phyloP scores from a whole-genome alignment of 2,329 filamentous ascomycete genomes.

The Trichophyton equinum region DNA sequence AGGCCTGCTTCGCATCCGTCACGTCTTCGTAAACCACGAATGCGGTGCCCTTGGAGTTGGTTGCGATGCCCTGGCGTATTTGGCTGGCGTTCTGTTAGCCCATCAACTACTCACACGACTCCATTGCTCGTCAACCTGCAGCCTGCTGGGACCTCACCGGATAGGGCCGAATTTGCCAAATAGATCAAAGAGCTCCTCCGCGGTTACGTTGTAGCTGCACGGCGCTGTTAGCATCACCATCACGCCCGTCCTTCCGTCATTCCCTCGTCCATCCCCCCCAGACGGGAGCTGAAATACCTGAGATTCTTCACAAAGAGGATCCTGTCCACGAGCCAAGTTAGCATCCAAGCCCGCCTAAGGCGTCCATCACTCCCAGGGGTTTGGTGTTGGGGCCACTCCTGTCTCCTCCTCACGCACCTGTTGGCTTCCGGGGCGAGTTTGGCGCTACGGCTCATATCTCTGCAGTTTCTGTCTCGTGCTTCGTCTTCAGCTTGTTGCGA shows the following conservation, averaged over 20 bases:
- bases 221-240: not conserved
- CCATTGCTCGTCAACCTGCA: too few relatives aligned
- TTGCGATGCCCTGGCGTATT: constrained; percentile 95
- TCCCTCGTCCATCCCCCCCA: too few relatives aligned
- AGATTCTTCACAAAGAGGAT: constrained; percentile 99
- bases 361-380: too few relatives aligned
- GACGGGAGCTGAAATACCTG: constrained; percentile 44
- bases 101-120: too few relatives aligned
- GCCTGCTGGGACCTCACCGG: constrained; percentile 48
- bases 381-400: not conserved
- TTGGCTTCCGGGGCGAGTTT: constrained; percentile 99
- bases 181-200: constrained; percentile 95
- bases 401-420: constrained; percentile 50
- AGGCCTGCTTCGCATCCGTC: constrained; percentile 95
- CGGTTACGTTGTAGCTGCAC: constrained; percentile 89
- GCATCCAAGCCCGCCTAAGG: not conserved
- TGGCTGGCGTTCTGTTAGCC: constrained; percentile 48
- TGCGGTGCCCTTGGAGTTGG: constrained; percentile 93
- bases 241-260: too few relatives aligned
- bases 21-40: constrained; percentile 99
- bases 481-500: not conserved
- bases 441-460: constrained; percentile 89
- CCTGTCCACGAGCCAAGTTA: constrained; percentile 39
- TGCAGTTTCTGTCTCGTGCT: constrained; percentile 2
- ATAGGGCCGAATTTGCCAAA: constrained; percentile 96